Percentiles rank a stretch among this genome's conserved stretches.
phyloP scores from a whole-genome alignment of 129 eudicot genomes.

The Sambucus nigra region DNA sequence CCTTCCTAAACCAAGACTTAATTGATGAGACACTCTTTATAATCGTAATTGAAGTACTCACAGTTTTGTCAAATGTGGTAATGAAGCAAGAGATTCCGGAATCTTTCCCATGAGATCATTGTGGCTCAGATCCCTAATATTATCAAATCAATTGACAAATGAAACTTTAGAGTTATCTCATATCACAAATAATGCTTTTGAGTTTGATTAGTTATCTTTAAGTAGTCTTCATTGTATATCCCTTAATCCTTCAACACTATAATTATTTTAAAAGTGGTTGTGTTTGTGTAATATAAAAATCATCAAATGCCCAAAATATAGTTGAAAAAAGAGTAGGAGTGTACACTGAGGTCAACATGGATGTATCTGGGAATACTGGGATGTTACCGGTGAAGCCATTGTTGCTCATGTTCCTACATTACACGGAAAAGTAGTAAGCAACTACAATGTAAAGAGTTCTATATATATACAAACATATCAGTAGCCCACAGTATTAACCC shows the following conservation, averaged over 20 bases:
- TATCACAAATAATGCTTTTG: not conserved
- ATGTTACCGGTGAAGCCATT: conserved; percentile 40
- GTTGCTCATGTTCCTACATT: conserved; percentile 55
- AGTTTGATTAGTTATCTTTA: not conserved
- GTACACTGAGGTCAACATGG: conserved; percentile 45
- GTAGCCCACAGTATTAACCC: not conserved
- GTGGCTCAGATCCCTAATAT: conserved; percentile 65
- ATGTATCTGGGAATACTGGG: conserved; percentile 50
- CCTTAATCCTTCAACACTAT: too few relatives aligned
- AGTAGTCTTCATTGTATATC: conserved; percentile 1
- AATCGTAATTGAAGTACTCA: conserved; percentile 32
- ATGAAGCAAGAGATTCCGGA: conserved; percentile 36
- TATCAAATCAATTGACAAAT: conserved; percentile 11
- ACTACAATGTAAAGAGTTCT: not conserved
- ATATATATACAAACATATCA: too few relatives aligned
- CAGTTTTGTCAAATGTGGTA: conserved; percentile 47
- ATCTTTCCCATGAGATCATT: conserved; percentile 60
- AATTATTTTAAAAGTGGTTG: not conserved
- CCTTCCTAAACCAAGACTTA: not conserved
- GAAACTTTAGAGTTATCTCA: not conserved
- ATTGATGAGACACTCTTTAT: not conserved
- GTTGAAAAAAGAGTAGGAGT: conserved; percentile 14
- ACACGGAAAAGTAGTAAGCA: conserved; percentile 16
- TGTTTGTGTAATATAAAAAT: not conserved
- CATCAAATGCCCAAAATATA: conserved; percentile 4